Evolutionary conservation across 1,284 basidiomycete genomes (phyloP), one percentile per base, ranked within the genome.

Genomic region (Baeospora myosura): DNA sequence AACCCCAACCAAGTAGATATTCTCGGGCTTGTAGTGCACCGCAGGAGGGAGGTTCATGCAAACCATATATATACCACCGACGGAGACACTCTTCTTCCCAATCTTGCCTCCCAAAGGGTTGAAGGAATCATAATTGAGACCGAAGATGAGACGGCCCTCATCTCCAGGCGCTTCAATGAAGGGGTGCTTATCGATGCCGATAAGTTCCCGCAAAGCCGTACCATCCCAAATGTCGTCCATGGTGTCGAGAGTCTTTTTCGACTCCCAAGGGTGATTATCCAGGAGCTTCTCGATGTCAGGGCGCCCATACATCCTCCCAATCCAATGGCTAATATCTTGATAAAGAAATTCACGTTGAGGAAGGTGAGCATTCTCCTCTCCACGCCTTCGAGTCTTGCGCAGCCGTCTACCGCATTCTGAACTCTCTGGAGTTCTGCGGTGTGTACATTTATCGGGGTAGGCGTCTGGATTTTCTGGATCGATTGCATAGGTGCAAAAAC

Each of bases 121-220:
- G 51, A 71, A 70, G 40, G 55, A 64, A 39, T 71, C 61, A 2
- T 64, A 34, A 26, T 47, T 54, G 1, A 70, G 49, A 20, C 50
- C 50, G 40, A 64, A 62, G 6, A 49, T 40, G 39, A 60, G 43
- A 32, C 54, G 43, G 34, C 41, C 43, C 43, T 51, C 37, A 2
- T 31, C 43, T 44, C 45, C 14, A 48, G 4, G 4, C 3, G 8
- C 17, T 2, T 38, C 36, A 8, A 24, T 2, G 8, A 16, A 38
- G 12, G 21, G 36, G 2, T 20, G n/a, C 8, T 12, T 12, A 20
- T 38, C 18, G 12, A 23, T 17, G 12, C 36, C 36, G n/a, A 22
- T 24, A 17, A 38, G 21, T 3, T 21, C 12, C 21, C 23, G 36
- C 5, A 38, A 4, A 20, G 25, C 22, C 2, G n/a, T n/a, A 38